These are phyloP conservation scores for Leucaena leucocephala DNA, from an alignment of 306 rosid genomes.

Conservation along the genomic window DNA sequence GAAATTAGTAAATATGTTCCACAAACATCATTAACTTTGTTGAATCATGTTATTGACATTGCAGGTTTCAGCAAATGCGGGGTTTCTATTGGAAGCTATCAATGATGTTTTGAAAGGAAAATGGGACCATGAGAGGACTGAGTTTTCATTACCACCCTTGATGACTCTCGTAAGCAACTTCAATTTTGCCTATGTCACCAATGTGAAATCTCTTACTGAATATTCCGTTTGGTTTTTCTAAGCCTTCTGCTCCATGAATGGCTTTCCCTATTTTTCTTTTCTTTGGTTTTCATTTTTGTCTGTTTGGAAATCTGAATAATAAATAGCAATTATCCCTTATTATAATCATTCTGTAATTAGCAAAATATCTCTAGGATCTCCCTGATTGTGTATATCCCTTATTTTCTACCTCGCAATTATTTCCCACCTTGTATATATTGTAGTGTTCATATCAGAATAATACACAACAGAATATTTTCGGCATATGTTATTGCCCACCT, in stretches of 20 bases:
- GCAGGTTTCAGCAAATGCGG: slow-evolving; percentile 60
- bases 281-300: too few relatives aligned
- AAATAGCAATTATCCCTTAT: not conserved
- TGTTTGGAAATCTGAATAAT: not conserved
- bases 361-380: not conserved
- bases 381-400: not conserved
- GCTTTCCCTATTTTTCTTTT: too few relatives aligned
- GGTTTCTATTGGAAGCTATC: slow-evolving; percentile 64
- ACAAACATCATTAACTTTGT: slow-evolving; percentile 23
- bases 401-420: not conserved
- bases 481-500: slow-evolving; percentile 15
- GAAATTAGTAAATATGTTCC: slow-evolving; percentile 31
- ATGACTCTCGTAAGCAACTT: slow-evolving; percentile 85
- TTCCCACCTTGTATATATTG: not conserved
- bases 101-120: slow-evolving; percentile 66
- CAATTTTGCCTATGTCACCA: slow-evolving; percentile 19
- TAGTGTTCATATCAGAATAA: not conserved
- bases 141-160: slow-evolving; percentile 92
- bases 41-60: slow-evolving; percentile 34
- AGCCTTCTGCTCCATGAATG: not conserved
- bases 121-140: slow-evolving; percentile 87
- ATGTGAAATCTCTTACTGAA: not conserved
- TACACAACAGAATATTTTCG: not conserved
- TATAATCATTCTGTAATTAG: not conserved
- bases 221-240: not conserved